Evolutionary conservation across 768 basidiomycete genomes (phyloP).

Genomic region (Russula emetica): DNA sequence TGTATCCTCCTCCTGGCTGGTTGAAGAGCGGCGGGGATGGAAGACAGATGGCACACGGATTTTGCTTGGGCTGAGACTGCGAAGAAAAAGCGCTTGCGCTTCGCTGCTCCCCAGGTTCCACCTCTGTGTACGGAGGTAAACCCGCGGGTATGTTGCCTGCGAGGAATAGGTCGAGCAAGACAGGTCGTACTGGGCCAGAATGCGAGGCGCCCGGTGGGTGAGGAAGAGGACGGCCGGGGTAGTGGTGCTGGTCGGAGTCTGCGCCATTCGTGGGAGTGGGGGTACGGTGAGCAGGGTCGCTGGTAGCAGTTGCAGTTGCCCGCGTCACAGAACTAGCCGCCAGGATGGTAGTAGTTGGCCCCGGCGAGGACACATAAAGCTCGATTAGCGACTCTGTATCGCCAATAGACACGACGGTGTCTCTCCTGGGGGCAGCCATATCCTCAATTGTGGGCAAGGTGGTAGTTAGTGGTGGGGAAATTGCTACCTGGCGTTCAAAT

Average conservation of each 20-base stretch:
- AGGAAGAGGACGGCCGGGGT: constrained; percentile 28
- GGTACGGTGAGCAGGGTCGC: neutral
- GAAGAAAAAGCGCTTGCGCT: neutral
- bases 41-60: neutral
- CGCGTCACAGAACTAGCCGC: neutral
- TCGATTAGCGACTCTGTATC: constrained; percentile 27
- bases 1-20: neutral
- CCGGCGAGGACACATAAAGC: constrained; percentile 25
- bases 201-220: constrained; percentile 24
- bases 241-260: constrained; percentile 13
- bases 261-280: neutral
- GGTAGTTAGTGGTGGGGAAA: neutral
- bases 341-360: neutral
- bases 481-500: constrained; percentile 13
- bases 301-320: no score
- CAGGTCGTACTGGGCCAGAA: constrained; percentile 17
- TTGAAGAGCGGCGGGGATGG: constrained; percentile 5
- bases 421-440: constrained; percentile 7
- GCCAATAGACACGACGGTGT: constrained; percentile 21
- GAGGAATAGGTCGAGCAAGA: constrained; percentile 24
- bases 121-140: constrained; percentile 3
- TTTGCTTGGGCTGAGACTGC: neutral
- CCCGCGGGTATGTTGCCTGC: constrained; percentile 6
- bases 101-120: neutral
- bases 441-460: neutral